Evolutionary conservation across 192 early-diverging fungal genomes (phyloP).

Genomic region (Mortierella hygrophila): DNA sequence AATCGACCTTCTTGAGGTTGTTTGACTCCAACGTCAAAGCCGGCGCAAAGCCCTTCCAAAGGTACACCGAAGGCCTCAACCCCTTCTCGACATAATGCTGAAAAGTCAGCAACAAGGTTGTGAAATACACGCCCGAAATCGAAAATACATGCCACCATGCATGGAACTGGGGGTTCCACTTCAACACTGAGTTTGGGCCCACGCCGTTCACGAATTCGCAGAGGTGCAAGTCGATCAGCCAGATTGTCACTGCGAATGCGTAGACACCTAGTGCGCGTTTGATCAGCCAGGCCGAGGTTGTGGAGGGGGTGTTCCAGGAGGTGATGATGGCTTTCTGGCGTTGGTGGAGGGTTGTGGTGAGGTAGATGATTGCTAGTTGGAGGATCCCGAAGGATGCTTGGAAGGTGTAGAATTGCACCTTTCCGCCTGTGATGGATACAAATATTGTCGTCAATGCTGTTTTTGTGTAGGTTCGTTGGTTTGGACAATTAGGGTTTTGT

Average conservation of each 20-base stretch:
- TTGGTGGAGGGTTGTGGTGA: constrained; percentile 28
- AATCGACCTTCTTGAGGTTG: constrained; percentile 4
- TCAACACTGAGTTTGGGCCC: constrained; percentile 35
- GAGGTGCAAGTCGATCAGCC: constrained; percentile 52
- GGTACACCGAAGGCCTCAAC: constrained; percentile 26
- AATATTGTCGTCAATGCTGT: constrained; percentile 44
- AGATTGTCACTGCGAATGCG: constrained; percentile 41
- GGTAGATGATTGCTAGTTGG: constrained; percentile 34
- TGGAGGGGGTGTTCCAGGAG: not conserved
- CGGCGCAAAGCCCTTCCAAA: constrained; percentile 40
- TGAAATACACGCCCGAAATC: constrained; percentile 65
- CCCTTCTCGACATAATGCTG: constrained; percentile 47
- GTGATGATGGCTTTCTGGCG: constrained; percentile 19
- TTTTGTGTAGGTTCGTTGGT: not conserved
- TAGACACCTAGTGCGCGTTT: constrained; percentile 30
- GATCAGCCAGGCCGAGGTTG: constrained; percentile 38
- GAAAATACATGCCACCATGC: constrained; percentile 77
- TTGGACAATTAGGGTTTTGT: not conserved
- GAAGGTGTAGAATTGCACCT: constrained; percentile 51
- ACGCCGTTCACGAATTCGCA: constrained; percentile 56
- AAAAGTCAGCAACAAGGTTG: constrained; percentile 63
- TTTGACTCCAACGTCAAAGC: constrained; percentile 26
- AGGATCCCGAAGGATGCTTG: constrained; percentile 52
- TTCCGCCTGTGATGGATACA: constrained; percentile 49
- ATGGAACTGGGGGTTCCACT: constrained; percentile 71